Conservation (phyloP, 2,329 filamentous ascomycete genomes). For the Microdochium paspali region DNA sequence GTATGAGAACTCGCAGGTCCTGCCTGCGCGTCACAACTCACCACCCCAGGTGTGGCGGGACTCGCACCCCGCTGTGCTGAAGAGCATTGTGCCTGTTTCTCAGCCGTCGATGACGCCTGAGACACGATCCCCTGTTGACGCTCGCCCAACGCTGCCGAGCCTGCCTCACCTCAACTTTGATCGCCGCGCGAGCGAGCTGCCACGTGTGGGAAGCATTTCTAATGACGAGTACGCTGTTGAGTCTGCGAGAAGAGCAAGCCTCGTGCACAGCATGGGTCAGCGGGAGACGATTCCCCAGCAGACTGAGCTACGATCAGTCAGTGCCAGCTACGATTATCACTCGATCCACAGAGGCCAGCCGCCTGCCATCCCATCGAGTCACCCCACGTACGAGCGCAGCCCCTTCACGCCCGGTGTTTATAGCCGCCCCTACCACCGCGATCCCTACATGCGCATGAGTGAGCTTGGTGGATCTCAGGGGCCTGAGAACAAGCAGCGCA, state of each 20-base stretch:
- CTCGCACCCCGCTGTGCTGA: constrained; percentile 18
- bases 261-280: constrained; percentile 11
- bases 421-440: constrained; percentile 25
- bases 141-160: constrained; percentile 28
- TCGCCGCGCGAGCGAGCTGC: constrained; percentile 19
- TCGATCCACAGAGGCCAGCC: constrained; percentile 36
- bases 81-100: constrained; percentile 18
- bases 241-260: constrained; percentile 13
- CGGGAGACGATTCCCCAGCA: constrained; percentile 4
- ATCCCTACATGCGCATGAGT: constrained; percentile 28
- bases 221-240: constrained; percentile 25
- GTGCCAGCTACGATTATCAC: constrained; percentile 25
- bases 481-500: constrained; percentile 42
- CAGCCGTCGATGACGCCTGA: constrained; percentile 20
- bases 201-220: constrained; percentile 19
- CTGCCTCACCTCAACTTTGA: constrained; percentile 30
- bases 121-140: constrained; percentile 22
- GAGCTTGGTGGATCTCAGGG: constrained; percentile 27
- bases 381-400: constrained; percentile 26
- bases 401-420: constrained; percentile 33
- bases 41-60: constrained; percentile 25
- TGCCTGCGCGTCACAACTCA: constrained; percentile 21
- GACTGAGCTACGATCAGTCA: background rate
- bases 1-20: constrained; percentile 25
- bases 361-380: constrained; percentile 21